phyloP scores from a whole-genome alignment of 2,329 filamentous ascomycete species.

The Triangularia setosa region DNA sequence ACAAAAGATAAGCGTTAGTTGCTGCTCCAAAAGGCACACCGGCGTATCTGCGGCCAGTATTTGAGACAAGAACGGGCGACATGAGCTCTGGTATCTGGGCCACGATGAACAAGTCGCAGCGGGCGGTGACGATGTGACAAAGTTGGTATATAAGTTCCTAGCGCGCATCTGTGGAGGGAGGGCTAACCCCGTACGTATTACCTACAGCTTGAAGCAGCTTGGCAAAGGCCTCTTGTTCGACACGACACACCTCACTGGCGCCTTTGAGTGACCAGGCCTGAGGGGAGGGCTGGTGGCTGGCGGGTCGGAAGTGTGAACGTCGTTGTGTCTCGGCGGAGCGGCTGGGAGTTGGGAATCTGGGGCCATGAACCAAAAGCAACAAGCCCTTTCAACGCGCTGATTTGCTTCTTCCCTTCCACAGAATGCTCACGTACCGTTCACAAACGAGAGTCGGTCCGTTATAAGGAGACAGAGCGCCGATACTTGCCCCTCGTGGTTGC shows the following conservation, averaged over 20 bases:
- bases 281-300: not conserved
- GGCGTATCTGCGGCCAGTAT: not conserved
- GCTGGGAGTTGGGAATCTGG: not conserved
- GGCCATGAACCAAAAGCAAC: not conserved
- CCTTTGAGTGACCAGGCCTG: not conserved
- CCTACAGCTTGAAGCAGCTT: not conserved
- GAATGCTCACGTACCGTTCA: not conserved
- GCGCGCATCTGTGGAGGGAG: not conserved
- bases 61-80: not conserved
- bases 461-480: not conserved
- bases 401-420: not conserved
- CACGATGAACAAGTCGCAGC: not conserved
- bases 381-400: not conserved
- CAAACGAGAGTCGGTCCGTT: not conserved
- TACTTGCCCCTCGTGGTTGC: not conserved
- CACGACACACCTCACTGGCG: not conserved
- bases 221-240: not conserved
- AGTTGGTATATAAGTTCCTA: not conserved
- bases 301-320: not conserved
- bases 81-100: not conserved
- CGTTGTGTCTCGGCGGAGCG: not conserved
- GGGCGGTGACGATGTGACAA: not conserved
- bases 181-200: not conserved
- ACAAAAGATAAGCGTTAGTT: not conserved
- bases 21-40: not conserved